Evolutionary conservation across 1,284 basidiomycete species (phyloP), one percentile per base, ranked within the genome.

Genomic region (Apiotrichum domesticum): DNA sequence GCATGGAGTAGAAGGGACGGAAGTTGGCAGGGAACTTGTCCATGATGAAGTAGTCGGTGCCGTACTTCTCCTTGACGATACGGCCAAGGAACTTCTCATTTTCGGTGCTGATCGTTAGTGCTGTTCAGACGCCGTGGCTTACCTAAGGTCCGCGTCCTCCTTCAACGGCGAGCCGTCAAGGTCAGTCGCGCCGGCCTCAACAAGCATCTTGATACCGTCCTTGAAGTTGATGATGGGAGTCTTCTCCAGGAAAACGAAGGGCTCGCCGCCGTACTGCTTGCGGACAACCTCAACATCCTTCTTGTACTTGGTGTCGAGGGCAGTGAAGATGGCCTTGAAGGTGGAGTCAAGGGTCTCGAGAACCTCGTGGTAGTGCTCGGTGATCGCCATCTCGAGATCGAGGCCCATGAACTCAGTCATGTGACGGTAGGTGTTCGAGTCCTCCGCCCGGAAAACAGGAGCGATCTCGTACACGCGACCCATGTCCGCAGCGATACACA

Each of bases 381-480:
- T 89, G 64, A 99, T 93, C 2, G 86, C 83, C 96, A 99, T 98
- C 77, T 99, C 96, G 65, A 99, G 82, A 88, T 99, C 96, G 66
- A 99, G 86, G 50, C 96, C 96, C 65, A 93, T 90, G 78, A 98
- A 99, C 77, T 99, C 96, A 46, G 96, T 99, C 80, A 99, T 83
- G 80, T 99, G 96, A 54, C 96, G 87, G 75, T 97, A 90, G 4
- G 95, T 98, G 77, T 96, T 95, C 44, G 93, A 89, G 77, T 98
- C 86, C 77, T 98, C 95, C n/a, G 95, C 95, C 63, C 95, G 90
- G 82, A 98, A 98, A 51, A 98, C 78, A 44, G 83, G 83, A 0
- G 87, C 95, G 63, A 99, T 93, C 78, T 99, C 96, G 77, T 95
- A 98, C 4, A 99, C 96, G 45, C 90, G 84, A 73, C 96, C 95